Evolutionary conservation across 495 filamentous ascomycete species (phyloP), one percentile per base, ranked within the genome.

Genomic region (Coniosporium apollinis): DNA sequence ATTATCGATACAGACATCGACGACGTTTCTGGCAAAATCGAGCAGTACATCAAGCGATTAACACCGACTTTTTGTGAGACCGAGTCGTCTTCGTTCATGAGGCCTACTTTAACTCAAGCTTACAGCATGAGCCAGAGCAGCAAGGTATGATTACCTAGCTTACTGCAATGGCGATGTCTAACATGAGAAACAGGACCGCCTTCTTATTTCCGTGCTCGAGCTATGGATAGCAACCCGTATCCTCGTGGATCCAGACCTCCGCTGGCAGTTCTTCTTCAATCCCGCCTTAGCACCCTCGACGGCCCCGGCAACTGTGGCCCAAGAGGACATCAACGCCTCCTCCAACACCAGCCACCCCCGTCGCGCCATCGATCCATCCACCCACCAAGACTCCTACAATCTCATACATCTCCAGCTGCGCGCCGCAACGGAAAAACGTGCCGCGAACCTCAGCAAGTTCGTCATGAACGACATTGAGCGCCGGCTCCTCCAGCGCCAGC

Each of bases 221-320:
- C 62, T 91, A 3, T 91, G 80, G 79, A 67, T 73, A 16, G 65
- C 72, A 5, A 82, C 80, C 1, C 73, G 79, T 42, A 70, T 87
- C 19, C 62, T 87, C 31, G 64, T 69, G 14, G 76, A 80, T 38
- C 61, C 63, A n/a, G 72, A 76, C 26, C 52, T 75, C 13, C 61
- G 64, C 24, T 85, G 79, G 79, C 69, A 66, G 20, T 67, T 79
- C 18, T 69, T 57, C 43, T 61, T 56, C 45, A 68, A 67, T 48
- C 57, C 62, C 13, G 60, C 57, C 6, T 49, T 62, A 15, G 53
- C 61, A 2, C 61, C 64, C 3, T 54, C 56, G 9, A 55, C 60
- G n/a, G 47, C 57, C 37, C 59, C 41, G 34, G 42, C 44, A 34
- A 55, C 62, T 19, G 59, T 59, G 20, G 54, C 61, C 5, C 55